Conservation (phyloP, 2,329 filamentous ascomycete species). For the Trichoderma lentiforme region DNA sequence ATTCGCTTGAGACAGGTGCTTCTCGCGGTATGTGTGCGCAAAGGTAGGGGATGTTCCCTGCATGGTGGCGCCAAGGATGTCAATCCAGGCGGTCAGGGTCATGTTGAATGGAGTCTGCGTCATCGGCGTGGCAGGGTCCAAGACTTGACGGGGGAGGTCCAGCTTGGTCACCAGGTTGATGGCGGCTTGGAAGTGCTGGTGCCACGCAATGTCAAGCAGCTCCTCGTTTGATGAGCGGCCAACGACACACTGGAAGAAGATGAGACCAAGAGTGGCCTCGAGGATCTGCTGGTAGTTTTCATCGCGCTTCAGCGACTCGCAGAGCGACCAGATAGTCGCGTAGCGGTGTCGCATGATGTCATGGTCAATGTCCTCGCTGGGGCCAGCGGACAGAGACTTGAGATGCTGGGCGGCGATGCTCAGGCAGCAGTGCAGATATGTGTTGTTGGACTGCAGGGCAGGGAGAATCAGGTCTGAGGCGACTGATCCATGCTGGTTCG, state of each 20-base stretch:
- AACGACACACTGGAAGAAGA: conserved; percentile 93
- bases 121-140: conserved; percentile 51
- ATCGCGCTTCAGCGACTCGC: conserved; percentile 75
- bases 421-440: conserved; percentile 92
- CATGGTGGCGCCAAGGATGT: conserved; percentile 94
- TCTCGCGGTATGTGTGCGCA: conserved; percentile 91
- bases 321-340: conserved; percentile 80
- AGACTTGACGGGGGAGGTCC: conserved; percentile 67
- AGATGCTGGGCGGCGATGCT: conserved; percentile 90
- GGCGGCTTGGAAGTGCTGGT: conserved; percentile 92
- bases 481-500: conserved; percentile 80
- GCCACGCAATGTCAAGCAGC: conserved; percentile 91
- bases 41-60: conserved; percentile 80
- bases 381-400: conserved; percentile 65
- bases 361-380: conserved; percentile 73
- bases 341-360: conserved; percentile 93
- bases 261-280: conserved; percentile 89
- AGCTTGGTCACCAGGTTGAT: conserved; percentile 82
- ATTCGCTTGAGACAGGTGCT: conserved; percentile 70
- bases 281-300: conserved; percentile 83
- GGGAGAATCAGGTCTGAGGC: conserved; percentile 80
- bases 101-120: conserved; percentile 83
- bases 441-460: conserved; percentile 85
- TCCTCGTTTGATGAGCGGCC: conserved; percentile 73
- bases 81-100: conserved; percentile 91